phyloP scores from a whole-genome alignment of 1,139 yeast genomes.

The Pichia terricola region DNA sequence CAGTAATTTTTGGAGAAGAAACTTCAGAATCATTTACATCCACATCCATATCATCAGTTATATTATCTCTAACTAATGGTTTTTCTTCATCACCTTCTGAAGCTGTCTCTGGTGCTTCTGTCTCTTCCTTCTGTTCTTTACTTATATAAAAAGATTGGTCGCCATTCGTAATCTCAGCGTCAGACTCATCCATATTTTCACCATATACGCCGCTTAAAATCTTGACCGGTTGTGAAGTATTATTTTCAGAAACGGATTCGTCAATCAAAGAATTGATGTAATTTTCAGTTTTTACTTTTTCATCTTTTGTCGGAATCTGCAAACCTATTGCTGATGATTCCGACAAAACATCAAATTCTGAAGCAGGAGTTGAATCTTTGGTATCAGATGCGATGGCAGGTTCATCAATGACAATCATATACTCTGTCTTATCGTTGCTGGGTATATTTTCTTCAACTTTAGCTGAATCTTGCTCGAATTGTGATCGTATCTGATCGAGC shows the following conservation, averaged over 20 bases:
- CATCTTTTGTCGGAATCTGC: neutral
- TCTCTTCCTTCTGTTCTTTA: conserved; percentile 10
- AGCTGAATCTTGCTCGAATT: neutral
- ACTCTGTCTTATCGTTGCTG: neutral
- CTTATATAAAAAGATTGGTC: conserved; percentile 11
- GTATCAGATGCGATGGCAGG: neutral
- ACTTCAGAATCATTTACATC: neutral
- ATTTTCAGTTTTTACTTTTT: conserved; percentile 14
- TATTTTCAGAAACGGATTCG: conserved; percentile 10
- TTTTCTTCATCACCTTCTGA: neutral
- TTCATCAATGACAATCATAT: neutral
- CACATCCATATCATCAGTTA: neutral
- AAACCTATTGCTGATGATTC: conserved; percentile 18
- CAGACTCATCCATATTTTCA: conserved; percentile 4
- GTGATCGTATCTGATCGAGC: neutral
- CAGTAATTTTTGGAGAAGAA: neutral
- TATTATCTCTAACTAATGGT: neutral
- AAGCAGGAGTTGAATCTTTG: neutral
- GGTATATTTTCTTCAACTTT: neutral
- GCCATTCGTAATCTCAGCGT: conserved; percentile 2
- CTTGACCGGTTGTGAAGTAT: neutral
- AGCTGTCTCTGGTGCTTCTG: neutral
- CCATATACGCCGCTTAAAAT: conserved; percentile 8
- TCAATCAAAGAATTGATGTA: conserved; percentile 20
- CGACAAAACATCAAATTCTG: conserved; percentile 7